A percentile compares a stretch with the other conserved stretches of the same genome.
Evolutionary conservation across 768 basidiomycete species (phyloP).

Genomic region (Nevesoporus exiguus): DNA sequence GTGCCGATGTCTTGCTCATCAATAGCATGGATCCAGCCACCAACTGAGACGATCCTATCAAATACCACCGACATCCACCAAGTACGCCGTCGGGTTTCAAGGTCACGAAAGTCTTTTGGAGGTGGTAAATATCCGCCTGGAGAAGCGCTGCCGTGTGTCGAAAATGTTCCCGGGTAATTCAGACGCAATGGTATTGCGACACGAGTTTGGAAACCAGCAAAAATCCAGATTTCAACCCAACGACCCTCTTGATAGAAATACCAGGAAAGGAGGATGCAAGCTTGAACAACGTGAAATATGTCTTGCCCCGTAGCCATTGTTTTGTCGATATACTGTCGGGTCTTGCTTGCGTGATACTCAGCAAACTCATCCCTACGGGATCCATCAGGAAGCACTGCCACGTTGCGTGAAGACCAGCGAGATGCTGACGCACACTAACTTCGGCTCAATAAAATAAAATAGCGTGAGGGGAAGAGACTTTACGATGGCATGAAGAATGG

Average conservation of each 20-base stretch:
- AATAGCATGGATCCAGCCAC: slow-evolving; percentile 84
- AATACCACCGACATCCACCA: slow-evolving; percentile 93
- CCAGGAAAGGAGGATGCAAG: slow-evolving; percentile 83
- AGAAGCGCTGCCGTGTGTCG: slow-evolving; percentile 61
- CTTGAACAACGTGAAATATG: slow-evolving; percentile 84
- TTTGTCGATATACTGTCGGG: slow-evolving; percentile 82
- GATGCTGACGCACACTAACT: slow-evolving; percentile 77
- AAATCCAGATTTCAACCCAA: slow-evolving; percentile 91
- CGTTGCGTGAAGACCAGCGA: slow-evolving; percentile 73
- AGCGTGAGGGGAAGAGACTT: slow-evolving; percentile 20
- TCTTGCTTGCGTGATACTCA: slow-evolving; percentile 83
- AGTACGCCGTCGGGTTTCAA: slow-evolving; percentile 75
- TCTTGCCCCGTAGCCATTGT: slow-evolving; percentile 89
- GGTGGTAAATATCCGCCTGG: slow-evolving; percentile 79
- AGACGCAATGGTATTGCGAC: slow-evolving; percentile 78
- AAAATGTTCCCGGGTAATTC: slow-evolving; percentile 84
- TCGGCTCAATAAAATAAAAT: slow-evolving; percentile 10
- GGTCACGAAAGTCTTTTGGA: slow-evolving; percentile 68
- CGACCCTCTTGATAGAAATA: slow-evolving; percentile 89
- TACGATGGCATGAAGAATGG: slow-evolving; percentile 89
- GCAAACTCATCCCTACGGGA: slow-evolving; percentile 81
- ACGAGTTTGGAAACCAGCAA: slow-evolving; percentile 80
- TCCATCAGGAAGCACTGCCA: slow-evolving; percentile 67
- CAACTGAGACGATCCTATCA: slow-evolving; percentile 76
- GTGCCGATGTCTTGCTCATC: slow-evolving; percentile 84